Evolutionary conservation across 2,329 filamentous ascomycete species (phyloP).

Genomic region (Trichoderma atrobrunneum): DNA sequence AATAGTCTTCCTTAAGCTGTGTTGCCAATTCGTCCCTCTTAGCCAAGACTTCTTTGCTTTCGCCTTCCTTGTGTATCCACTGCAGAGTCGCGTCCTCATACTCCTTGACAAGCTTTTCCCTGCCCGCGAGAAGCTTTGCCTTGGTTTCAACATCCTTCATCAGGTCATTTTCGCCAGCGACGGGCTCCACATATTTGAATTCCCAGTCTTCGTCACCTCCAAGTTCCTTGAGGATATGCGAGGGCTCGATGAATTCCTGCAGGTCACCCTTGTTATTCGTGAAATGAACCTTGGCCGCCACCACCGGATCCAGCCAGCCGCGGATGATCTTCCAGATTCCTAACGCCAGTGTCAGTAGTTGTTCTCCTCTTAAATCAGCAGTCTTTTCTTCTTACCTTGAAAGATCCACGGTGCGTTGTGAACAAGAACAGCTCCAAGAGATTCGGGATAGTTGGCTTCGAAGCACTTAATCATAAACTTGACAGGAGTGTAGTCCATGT

Average conservation of each 20-base stretch:
- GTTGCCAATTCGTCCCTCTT: constrained; percentile 62
- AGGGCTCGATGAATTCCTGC: constrained; percentile 67
- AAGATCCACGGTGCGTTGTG: constrained; percentile 98
- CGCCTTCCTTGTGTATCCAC: constrained; percentile 62
- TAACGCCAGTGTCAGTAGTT: constrained; percentile 30
- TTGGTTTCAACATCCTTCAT: constrained; percentile 66
- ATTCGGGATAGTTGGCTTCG: constrained; percentile 97
- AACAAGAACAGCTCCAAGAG: constrained; percentile 81
- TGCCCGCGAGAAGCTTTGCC: constrained; percentile 60
- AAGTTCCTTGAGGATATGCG: constrained; percentile 75
- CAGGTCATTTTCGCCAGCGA: constrained; percentile 68
- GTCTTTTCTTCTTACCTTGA: constrained; percentile 59
- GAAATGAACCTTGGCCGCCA: constrained; percentile 91
- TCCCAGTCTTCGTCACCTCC: constrained; percentile 83
- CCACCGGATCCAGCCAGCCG: constrained; percentile 95
- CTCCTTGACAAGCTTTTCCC: constrained; percentile 63
- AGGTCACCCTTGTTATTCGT: constrained; percentile 79
- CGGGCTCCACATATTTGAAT: constrained; percentile 78
- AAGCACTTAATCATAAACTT: constrained; percentile 99
- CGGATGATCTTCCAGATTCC: constrained; percentile 95
- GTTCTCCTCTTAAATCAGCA: not conserved
- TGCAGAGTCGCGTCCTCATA: constrained; percentile 72
- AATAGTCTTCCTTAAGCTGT: constrained; percentile 72
- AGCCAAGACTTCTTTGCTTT: constrained; percentile 49
- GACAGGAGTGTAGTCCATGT: constrained; percentile 97